Conservation (phyloP, 768 basidiomycete genomes). For the Leccinum uliginosum region DNA sequence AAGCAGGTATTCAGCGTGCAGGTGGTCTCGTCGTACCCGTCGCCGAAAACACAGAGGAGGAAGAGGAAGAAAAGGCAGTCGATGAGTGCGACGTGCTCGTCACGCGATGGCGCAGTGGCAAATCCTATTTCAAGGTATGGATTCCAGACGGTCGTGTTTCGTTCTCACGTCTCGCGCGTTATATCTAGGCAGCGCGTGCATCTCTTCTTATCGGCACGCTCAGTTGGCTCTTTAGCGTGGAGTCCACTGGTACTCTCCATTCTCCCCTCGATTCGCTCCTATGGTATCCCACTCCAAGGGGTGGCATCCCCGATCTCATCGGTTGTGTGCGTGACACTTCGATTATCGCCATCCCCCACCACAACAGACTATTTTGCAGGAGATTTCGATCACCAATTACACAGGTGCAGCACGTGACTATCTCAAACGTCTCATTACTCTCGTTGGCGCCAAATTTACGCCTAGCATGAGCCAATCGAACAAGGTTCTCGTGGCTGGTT, state of each 20-base stretch:
- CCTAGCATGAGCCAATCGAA: slow-evolving; percentile 76
- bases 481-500: slow-evolving; percentile 79
- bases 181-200: slow-evolving; percentile 55
- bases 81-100: slow-evolving; percentile 69
- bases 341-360: not conserved
- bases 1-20: slow-evolving; percentile 53
- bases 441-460: slow-evolving; percentile 78
- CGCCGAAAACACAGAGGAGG: slow-evolving; percentile 40
- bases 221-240: slow-evolving; percentile 79
- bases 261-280: slow-evolving; percentile 71
- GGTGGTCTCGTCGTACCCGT: slow-evolving; percentile 56
- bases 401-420: slow-evolving; percentile 85
- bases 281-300: slow-evolving; percentile 77
- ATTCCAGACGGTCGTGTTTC: not conserved
- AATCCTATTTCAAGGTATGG: slow-evolving; percentile 65
- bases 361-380: slow-evolving; percentile 35
- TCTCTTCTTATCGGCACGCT: slow-evolving; percentile 61
- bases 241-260: slow-evolving; percentile 55
- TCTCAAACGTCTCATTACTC: slow-evolving; percentile 72
- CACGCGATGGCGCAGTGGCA: slow-evolving; percentile 62
- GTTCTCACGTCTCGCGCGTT: not conserved
- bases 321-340: slow-evolving; percentile 47
- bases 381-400: slow-evolving; percentile 86
- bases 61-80: slow-evolving; percentile 32
- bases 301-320: slow-evolving; percentile 54